Conservation (phyloP, 2,329 filamentous ascomycete species). For the Talaromyces sp. region DNA sequence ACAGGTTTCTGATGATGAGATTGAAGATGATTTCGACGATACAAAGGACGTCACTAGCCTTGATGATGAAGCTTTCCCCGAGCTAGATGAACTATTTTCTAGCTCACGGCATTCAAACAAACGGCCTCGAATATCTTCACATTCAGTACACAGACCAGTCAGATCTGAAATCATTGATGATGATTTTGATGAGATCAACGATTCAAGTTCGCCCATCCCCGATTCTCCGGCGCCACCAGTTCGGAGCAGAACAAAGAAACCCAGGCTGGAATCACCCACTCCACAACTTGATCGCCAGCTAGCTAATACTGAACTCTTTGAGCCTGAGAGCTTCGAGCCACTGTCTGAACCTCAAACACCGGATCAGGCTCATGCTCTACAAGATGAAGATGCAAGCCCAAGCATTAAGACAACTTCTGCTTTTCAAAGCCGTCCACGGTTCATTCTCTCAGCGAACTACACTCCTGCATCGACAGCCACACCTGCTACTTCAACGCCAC, state of each 20-base stretch:
- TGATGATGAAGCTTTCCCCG: constrained; percentile 23
- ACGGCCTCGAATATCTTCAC: constrained; percentile 30
- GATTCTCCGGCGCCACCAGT: neutral
- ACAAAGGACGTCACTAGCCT: constrained; percentile 11
- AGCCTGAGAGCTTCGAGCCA: constrained; percentile 19
- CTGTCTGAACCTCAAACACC: constrained; percentile 20
- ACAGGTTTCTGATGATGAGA: constrained; percentile 1
- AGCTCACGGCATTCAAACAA: constrained; percentile 31
- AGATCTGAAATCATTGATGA: neutral
- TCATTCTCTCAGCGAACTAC: constrained; percentile 29
- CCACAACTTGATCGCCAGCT: constrained; percentile 16
- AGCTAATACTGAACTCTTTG: constrained; percentile 15
- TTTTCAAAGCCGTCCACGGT: constrained; percentile 32
- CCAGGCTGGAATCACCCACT: constrained; percentile 13
- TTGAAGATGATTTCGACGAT: constrained; percentile 12
- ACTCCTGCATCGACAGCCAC: constrained; percentile 20
- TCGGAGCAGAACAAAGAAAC: neutral
- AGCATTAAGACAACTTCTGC: constrained; percentile 22
- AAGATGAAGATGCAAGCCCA: neutral
- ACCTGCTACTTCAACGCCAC: constrained; percentile 23
- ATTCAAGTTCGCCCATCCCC: neutral
- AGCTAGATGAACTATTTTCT: constrained; percentile 35
- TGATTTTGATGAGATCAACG: neutral
- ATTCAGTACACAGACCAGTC: neutral
- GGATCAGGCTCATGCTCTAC: constrained; percentile 23